Percentiles rank a stretch among this genome's conserved stretches.
phyloP scores from a whole-genome alignment of 768 basidiomycete genomes.

The Pleurotus cornucopiae region DNA sequence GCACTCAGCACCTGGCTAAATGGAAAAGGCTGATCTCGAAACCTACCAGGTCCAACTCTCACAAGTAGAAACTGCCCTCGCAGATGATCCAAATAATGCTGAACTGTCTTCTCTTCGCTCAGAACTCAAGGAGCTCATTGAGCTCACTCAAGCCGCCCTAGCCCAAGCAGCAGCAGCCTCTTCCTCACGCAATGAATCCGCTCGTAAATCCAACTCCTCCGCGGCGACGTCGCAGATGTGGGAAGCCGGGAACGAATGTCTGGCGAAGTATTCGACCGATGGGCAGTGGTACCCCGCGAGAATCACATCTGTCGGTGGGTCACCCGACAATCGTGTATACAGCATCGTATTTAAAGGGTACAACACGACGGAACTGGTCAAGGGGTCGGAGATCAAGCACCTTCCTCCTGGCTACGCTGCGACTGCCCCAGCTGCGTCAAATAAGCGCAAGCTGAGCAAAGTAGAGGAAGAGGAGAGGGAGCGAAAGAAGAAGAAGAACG shows the following conservation, averaged over 20 bases:
- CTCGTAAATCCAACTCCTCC: constrained; percentile 47
- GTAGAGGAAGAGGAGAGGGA: constrained; percentile 87
- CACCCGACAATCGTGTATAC: constrained; percentile 78
- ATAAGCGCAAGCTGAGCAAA: constrained; percentile 76
- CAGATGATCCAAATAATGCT: constrained; percentile 66
- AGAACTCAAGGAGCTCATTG: constrained; percentile 81
- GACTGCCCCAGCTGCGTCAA: constrained; percentile 36
- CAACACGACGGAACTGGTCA: constrained; percentile 85
- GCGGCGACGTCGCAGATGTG: constrained; percentile 53
- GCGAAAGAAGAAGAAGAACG: constrained; percentile 90
- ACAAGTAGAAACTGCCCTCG: constrained; percentile 81
- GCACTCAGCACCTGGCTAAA: constrained; percentile 15
- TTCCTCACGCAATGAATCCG: constrained; percentile 53
- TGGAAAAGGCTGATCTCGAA: constrained; percentile 77
- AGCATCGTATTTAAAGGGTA: constrained; percentile 90
- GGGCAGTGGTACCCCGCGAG: constrained; percentile 86
- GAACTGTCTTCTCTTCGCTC: constrained; percentile 71
- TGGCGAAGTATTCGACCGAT: constrained; percentile 84
- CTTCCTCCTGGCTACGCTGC: constrained; percentile 55
- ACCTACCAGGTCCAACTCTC: constrained; percentile 86
- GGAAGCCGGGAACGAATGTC: constrained; percentile 80
- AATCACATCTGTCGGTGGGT: constrained; percentile 80
- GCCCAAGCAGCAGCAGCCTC: constrained; percentile 63
- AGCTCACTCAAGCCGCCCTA: constrained; percentile 69
- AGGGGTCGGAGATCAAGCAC: constrained; percentile 64